Base-by-base conservation (phyloP, 169 alveolate species). In the Amoebophrya sp. region DNA sequence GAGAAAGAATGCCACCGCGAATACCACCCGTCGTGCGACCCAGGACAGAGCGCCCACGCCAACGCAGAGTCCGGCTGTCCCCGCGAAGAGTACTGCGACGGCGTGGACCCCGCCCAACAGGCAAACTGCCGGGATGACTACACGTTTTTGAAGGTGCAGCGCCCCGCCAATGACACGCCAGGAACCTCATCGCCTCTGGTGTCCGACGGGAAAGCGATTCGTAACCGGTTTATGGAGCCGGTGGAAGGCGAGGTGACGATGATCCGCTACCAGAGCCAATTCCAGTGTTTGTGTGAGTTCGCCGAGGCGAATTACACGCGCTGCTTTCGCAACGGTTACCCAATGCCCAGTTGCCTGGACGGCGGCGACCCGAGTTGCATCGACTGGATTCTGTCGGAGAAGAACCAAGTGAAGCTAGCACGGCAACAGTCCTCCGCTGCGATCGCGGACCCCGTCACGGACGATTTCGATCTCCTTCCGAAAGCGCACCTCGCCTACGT, bases 401-500 rank as follows among this genome's bases (percentile, higher is more conserved):
- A n/a, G n/a, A n/a, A n/a, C n/a, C n/a, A n/a, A n/a, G n/a, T n/a
- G n/a, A n/a, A n/a, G n/a, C n/a, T n/a, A n/a, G n/a, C n/a, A n/a
- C n/a, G n/a, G n/a, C n/a, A n/a, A n/a, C n/a, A n/a, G n/a, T n/a
- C n/a, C n/a, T n/a, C n/a, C n/a, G 66, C 18, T 18, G 66, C 7
- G 18, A 47, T 47, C 66, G 29, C 55, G n/a, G 91, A 53, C 32
- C 77, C 77, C 0, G 32, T 29, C 66, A 39, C 55, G 91, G 91
- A 89, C 35, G 77, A 39, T 23, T 89, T 89, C 23, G 91, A 89
- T 29, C 77, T 35, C 0, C 77, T 89, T 23, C 77, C 91, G 7
- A 39, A 29, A 39, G 18, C 91, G 1, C 41, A 39, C 38, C 40
- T 89, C 0, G 91, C n/a, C 77, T 89, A 89, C 66, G 91, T 89